Conservation (phyloP, 2,329 filamentous ascomycete genomes). For the Hymenoscyphus infarciens region DNA sequence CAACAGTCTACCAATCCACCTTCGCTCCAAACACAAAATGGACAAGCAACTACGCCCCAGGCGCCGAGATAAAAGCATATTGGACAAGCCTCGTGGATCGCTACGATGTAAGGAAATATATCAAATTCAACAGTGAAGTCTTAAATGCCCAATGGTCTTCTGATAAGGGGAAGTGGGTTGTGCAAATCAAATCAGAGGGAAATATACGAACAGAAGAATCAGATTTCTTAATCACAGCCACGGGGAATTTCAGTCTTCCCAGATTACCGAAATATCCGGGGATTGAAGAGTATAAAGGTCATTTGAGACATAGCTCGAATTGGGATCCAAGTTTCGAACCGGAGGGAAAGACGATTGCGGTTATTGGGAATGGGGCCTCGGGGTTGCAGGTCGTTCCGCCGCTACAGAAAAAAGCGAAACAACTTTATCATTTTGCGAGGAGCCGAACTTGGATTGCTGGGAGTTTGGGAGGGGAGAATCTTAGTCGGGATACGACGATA, state of each 20-base stretch:
- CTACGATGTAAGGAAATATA: slow-evolving; percentile 58
- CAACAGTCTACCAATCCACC: slow-evolving; percentile 61
- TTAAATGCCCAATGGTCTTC: slow-evolving; percentile 54
- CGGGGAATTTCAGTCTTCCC: slow-evolving; percentile 66
- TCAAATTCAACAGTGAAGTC: slow-evolving; percentile 54
- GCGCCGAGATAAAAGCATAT: slow-evolving; percentile 64
- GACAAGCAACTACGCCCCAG: slow-evolving; percentile 65
- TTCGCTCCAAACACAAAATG: slow-evolving; percentile 67
- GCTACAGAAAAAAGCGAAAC: slow-evolving; percentile 34
- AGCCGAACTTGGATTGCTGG: slow-evolving; percentile 62
- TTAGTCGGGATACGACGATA: slow-evolving; percentile 34
- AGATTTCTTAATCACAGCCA: slow-evolving; percentile 60
- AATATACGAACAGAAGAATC: slow-evolving; percentile 42
- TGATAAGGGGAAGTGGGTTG: slow-evolving; percentile 48
- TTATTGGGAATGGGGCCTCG: slow-evolving; percentile 51
- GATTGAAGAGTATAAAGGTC: slow-evolving; percentile 45
- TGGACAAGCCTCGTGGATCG: slow-evolving; percentile 61
- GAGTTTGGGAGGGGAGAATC: slow-evolving; percentile 53
- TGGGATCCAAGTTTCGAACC: slow-evolving; percentile 52
- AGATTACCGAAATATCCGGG: slow-evolving; percentile 59
- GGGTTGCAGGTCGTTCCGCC: slow-evolving; percentile 50
- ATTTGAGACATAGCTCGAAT: slow-evolving; percentile 56
- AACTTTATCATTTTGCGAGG: slow-evolving; percentile 39
- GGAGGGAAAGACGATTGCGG: slow-evolving; percentile 43
- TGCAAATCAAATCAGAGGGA: slow-evolving; percentile 11